Evolutionary conservation across 2,329 filamentous ascomycete genomes (phyloP), one percentile per base, ranked within the genome.

Genomic region (Botrytis tulipae): DNA sequence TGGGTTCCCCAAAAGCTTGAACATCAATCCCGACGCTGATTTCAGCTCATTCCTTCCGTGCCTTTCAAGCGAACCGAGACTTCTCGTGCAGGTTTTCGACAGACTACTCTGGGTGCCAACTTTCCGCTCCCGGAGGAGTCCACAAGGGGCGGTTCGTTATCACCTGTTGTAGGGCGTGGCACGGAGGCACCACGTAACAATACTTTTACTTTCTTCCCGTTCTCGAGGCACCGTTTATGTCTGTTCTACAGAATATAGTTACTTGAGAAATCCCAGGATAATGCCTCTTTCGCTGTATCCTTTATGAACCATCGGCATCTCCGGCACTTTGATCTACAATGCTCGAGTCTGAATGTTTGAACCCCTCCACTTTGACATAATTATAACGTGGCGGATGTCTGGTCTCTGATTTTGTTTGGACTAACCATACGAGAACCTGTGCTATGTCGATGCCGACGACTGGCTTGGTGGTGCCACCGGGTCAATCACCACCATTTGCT

Each of bases 401-500:
- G 51, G 51, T 48, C 35, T 35, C 42, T 65, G 48, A n/a, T 14
- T 14, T 25, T 29, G 46, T 4, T 29, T 57, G 51, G 46, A 68
- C 65, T 20, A 29, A 40, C 25, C n/a, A 37, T 25, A 25, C 35
- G 35, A 68, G 25, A 68, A 54, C 48, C 25, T 40, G 65, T 54
- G 46, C 46, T 22, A 68, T 68, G 65, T 68, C 65, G 10, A 68
- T 68, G 65, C 35, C 35, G 29, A 54, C 65, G 46, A 54, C 65
- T 29, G 65, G 65, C 22, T 54, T 68, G 65, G 65, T 68, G 65
- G 70, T 71, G 32, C 70, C 70, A 35, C 70, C 73, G 1, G 70
- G 69, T n/a, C 44, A 74, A 37, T 71, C 72, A 48, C 66, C 70
- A 20, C 73, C 74, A 10, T 75, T 75, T 44, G 73, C 74, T 51